Percentiles rank a stretch among this genome's conserved stretches.
These are phyloP conservation scores for Lathyrus tuberosus DNA, from an alignment of 306 rosid species.

Conservation along the genomic window DNA sequence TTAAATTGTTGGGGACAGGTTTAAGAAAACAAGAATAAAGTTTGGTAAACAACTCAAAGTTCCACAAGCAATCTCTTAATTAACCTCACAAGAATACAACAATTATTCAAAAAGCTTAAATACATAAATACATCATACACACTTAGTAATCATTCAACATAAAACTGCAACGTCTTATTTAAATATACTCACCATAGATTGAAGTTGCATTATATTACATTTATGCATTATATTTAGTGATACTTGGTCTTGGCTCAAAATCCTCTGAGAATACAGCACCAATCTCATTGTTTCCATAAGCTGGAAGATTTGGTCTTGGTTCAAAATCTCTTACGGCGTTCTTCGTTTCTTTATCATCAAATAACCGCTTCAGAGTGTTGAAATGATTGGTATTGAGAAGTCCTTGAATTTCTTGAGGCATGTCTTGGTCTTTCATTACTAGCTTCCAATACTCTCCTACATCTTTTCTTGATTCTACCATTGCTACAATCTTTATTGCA, in stretches of 20 bases:
- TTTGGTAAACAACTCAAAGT: neutral
- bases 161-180: neutral
- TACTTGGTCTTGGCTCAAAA: no score
- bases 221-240: no score
- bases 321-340: no score
- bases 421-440: constrained; percentile 28
- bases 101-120: neutral
- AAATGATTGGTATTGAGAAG: neutral
- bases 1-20: no score
- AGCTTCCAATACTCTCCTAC: constrained; percentile 34
- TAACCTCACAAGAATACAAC: neutral
- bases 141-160: neutral
- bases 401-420: constrained; percentile 22
- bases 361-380: neutral
- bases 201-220: no score
- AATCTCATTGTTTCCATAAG: neutral
- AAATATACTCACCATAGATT: no score
- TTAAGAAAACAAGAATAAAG: no score
- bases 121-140: neutral
- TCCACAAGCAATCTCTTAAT: neutral
- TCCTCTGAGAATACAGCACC: no score
- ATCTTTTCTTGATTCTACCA: constrained; percentile 32
- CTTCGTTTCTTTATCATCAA: no score
- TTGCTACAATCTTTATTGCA: constrained; percentile 13
- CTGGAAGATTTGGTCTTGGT: neutral